Evolutionary conservation across 257 asterid species (phyloP), one percentile per base, ranked within the genome.

Genomic region (Thymus quinquecostatus): DNA sequence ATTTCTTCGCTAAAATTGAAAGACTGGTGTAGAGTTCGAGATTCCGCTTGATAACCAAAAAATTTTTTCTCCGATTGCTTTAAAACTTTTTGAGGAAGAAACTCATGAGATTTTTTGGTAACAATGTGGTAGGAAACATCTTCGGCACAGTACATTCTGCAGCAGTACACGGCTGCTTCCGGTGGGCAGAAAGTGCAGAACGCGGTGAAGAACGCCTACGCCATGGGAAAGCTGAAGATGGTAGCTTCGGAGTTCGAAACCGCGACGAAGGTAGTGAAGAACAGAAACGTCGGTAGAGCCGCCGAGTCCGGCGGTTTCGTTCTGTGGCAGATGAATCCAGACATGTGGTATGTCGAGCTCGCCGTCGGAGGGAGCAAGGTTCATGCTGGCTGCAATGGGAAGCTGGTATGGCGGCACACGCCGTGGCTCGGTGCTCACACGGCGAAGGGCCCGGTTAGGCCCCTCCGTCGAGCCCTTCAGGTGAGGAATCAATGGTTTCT

Each of bases 391-490:
- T 93, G 98, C 77, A 93, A 93, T 43, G 97, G 98, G 55, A 91
- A 91, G 82, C 86, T 93, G 2, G 97, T 93, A 0, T 93, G 98
- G 98, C 78, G 97, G 74, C 98, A 93, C 78, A 93, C 98, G 0
- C 96, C 97, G 1, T 93, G 98, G 98, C 97, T 93, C 38, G 97
- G 98, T 6, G 96, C 96, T 0, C 98, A 93, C 79, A 68, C 96
- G 2, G 96, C 97, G 1, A 91, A 91, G 82, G 97, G 98, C 1
- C 97, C 97, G 0, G 94, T 89, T 62, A 60, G 98, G 68, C 96
- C 98, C 7, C 76, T 93, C 12, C 96, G 97, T 30, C 96, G 98
- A 2, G 94, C 97, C 8, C 97, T 89, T 72, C 97, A 91, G 97
- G 98, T 93, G 55, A 69, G 60, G 38, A 68, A 41, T 21, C 2